A percentile compares a stretch with the other conserved stretches of the same genome.
Evolutionary conservation across 495 filamentous ascomycete species (phyloP).

Genomic region (Tuber magnatum): DNA sequence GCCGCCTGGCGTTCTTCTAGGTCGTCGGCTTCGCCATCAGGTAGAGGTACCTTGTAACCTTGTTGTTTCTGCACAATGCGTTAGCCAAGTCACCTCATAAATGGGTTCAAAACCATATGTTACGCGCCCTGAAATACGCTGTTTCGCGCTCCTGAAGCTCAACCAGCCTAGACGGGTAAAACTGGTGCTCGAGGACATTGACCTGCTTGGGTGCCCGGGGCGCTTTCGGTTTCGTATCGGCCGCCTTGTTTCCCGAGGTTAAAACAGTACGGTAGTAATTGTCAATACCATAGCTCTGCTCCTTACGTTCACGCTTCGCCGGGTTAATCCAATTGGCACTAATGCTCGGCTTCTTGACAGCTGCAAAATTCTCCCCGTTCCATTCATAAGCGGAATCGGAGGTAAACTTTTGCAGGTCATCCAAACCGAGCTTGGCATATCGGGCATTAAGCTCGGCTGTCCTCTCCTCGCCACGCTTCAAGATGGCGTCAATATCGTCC

Average conservation of each 20-base stretch:
- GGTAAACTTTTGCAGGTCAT: slow-evolving; percentile 95
- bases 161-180: slow-evolving; percentile 73
- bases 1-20: slow-evolving; percentile 79
- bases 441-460: slow-evolving; percentile 83
- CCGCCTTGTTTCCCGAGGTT: slow-evolving; percentile 67
- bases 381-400: slow-evolving; percentile 97
- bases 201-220: slow-evolving; percentile 92
- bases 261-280: slow-evolving; percentile 95
- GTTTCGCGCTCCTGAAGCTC: slow-evolving; percentile 95
- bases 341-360: slow-evolving; percentile 83
- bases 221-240: slow-evolving; percentile 88
- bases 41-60: slow-evolving; percentile 77
- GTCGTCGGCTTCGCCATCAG: slow-evolving; percentile 77
- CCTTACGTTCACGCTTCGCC: slow-evolving; percentile 95
- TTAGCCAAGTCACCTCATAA: not conserved
- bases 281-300: slow-evolving; percentile 95
- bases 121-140: slow-evolving; percentile 59
- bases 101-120: not conserved
- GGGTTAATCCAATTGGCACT: slow-evolving; percentile 98
- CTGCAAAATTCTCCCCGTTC: slow-evolving; percentile 93
- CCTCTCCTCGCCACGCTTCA: slow-evolving; percentile 77
- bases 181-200: slow-evolving; percentile 90
- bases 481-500: slow-evolving; percentile 81
- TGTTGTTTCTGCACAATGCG: slow-evolving; percentile 63
- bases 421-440: slow-evolving; percentile 96